These are phyloP conservation scores for Phoma sp. DNA, from an alignment of 2,329 filamentous ascomycete genomes.

Conservation along the genomic window DNA sequence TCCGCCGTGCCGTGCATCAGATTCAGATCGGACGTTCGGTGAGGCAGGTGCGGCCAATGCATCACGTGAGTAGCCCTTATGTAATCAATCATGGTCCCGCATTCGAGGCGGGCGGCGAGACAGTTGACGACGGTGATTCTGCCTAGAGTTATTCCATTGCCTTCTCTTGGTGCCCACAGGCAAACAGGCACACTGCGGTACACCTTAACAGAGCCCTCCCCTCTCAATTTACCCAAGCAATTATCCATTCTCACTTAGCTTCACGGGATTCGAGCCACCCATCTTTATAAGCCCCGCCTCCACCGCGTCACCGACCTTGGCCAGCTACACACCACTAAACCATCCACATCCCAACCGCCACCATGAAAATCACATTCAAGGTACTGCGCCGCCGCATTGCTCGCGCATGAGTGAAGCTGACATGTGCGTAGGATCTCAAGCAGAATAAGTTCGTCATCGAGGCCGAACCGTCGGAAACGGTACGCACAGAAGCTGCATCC, in stretches of 20 bases:
- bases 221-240: conserved; percentile 2
- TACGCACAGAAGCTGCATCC: conserved; percentile 54
- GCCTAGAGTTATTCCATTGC: conserved; percentile 34
- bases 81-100: conserved; percentile 11
- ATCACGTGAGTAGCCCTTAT: conserved; percentile 7
- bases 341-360: conserved; percentile 32
- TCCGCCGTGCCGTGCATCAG: background rate
- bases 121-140: conserved; percentile 21
- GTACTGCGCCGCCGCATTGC: conserved; percentile 48
- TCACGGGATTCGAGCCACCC: conserved; percentile 10
- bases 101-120: conserved; percentile 2
- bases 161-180: conserved; percentile 20
- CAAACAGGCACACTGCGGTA: conserved; percentile 5
- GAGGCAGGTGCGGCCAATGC: background rate
- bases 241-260: conserved; percentile 4
- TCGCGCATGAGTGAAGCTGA: conserved; percentile 23
- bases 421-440: conserved; percentile 80
- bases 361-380: conserved; percentile 77
- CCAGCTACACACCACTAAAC: conserved; percentile 17
- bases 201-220: background rate
- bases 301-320: conserved; percentile 28
- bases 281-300: conserved; percentile 34
- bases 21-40: background rate
- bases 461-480: conserved; percentile 88
- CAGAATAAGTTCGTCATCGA: conserved; percentile 98